These are phyloP conservation scores for Periconia digitata DNA, from an alignment of 2,329 filamentous ascomycete species.

Conservation along the genomic window DNA sequence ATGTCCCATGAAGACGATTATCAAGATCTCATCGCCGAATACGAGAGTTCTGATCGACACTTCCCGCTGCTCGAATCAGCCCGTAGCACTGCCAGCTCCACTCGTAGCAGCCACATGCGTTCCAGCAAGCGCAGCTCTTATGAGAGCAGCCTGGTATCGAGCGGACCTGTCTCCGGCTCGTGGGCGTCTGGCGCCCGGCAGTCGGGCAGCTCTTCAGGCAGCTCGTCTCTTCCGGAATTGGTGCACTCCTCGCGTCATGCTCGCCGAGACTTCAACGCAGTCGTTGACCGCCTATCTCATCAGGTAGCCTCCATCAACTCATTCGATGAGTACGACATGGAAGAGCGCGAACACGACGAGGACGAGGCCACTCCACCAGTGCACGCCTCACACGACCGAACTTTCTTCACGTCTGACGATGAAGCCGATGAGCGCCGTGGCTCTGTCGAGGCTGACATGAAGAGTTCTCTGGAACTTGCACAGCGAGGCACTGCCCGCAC, in stretches of 20 bases:
- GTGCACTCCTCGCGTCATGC: conserved; percentile 36
- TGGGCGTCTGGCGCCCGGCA: conserved; percentile 34
- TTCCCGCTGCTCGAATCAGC: conserved; percentile 48
- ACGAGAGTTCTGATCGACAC: conserved; percentile 51
- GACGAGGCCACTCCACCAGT: conserved; percentile 35
- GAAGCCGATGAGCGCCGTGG: conserved; percentile 1
- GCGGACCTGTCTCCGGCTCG: conserved; percentile 29
- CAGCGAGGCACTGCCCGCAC: conserved; percentile 26
- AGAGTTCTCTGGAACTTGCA: conserved; percentile 29
- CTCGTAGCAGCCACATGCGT: conserved; percentile 53
- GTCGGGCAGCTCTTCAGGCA: conserved; percentile 42
- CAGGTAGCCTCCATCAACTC: conserved; percentile 35
- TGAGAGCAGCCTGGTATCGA: conserved; percentile 57
- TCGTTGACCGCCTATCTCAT: conserved; percentile 33
- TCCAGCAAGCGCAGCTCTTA: conserved; percentile 61
- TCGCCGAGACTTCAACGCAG: conserved; percentile 33
- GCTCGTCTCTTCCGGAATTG: conserved; percentile 41
- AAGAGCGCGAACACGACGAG: conserved; percentile 23
- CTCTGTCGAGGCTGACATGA: conserved; percentile 24
- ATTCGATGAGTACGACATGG: conserved; percentile 26
- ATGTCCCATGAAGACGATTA: conserved; percentile 36
- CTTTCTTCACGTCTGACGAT: conserved; percentile 31
- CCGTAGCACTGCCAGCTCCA: conserved; percentile 43
- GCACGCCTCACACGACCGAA: conserved; percentile 22
- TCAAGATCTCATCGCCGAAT: conserved; percentile 43